These are phyloP conservation scores for Colletotrichum costaricense DNA, from an alignment of 2,329 filamentous ascomycete species.

Conservation along the genomic window DNA sequence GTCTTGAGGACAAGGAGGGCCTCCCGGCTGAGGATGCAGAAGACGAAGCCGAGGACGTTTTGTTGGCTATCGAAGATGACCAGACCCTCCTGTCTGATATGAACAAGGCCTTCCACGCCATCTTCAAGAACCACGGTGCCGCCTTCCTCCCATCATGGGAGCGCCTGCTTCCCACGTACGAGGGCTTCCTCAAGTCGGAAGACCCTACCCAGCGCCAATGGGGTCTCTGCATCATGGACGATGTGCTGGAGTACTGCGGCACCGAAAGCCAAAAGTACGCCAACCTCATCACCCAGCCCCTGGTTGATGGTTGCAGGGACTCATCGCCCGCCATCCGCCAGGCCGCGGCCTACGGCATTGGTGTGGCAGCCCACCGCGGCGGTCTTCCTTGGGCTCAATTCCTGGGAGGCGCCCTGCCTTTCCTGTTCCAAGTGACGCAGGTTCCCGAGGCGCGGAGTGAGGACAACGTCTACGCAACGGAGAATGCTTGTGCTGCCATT, in stretches of 20 bases:
- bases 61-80: conserved; percentile 96
- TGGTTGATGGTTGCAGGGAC: conserved; percentile 88
- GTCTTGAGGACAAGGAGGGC: conserved; percentile 82
- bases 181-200: conserved; percentile 80
- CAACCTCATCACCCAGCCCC: conserved; percentile 85
- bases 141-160: conserved; percentile 91
- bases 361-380: conserved; percentile 93
- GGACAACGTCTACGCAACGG: conserved; percentile 95
- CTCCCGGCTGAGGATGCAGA: conserved; percentile 87
- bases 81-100: conserved; percentile 97
- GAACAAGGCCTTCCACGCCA: conserved; percentile 99
- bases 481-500: conserved; percentile 96
- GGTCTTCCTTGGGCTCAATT: conserved; percentile 90
- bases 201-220: conserved; percentile 96
- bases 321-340: conserved; percentile 91
- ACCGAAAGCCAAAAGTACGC: conserved; percentile 88
- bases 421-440: conserved; percentile 86
- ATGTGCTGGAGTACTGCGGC: conserved; percentile 97
- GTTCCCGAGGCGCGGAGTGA: conserved; percentile 86
- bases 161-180: conserved; percentile 84
- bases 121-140: conserved; percentile 95
- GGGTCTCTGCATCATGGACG: conserved; percentile 99
- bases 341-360: conserved; percentile 95
- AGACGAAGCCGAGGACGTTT: conserved; percentile 86
- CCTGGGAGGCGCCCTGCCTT: conserved; percentile 80